A percentile compares a stretch with the other conserved stretches of the same genome.
Conservation (phyloP, 2,329 filamentous ascomycete species). For the Mycocentrospora acerina region DNA sequence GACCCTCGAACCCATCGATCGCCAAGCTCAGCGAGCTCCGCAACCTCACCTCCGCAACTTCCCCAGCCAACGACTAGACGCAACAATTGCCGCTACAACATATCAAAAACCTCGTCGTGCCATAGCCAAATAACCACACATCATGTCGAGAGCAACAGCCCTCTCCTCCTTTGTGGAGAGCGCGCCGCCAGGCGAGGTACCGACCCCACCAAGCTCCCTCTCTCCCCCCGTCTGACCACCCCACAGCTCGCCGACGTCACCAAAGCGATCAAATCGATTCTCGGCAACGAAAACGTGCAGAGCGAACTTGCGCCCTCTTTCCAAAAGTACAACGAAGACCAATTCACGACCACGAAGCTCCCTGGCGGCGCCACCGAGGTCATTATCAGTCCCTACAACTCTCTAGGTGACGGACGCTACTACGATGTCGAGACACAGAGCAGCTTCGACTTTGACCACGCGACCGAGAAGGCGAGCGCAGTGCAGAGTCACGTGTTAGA, state of each 20-base stretch:
- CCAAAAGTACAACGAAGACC: constrained; percentile 93
- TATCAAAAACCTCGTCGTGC: not conserved
- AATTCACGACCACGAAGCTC: constrained; percentile 85
- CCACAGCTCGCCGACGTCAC: constrained; percentile 81
- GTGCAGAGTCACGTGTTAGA: constrained; percentile 80
- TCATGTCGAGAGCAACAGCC: constrained; percentile 42
- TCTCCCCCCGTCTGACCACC: constrained; percentile 14
- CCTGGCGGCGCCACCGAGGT: constrained; percentile 79
- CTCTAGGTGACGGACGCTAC: constrained; percentile 77
- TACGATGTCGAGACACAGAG: constrained; percentile 86
- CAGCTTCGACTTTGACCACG: constrained; percentile 87
- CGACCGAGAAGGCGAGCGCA: constrained; percentile 78
- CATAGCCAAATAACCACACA: constrained; percentile 7
- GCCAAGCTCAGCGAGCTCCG: constrained; percentile 18
- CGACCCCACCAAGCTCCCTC: constrained; percentile 14
- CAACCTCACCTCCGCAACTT: constrained; percentile 22
- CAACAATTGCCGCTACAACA: constrained; percentile 9
- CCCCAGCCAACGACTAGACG: constrained; percentile 6
- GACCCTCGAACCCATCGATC: constrained; percentile 22
- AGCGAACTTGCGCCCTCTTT: constrained; percentile 79
- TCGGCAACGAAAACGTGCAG: constrained; percentile 67
- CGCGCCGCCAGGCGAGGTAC: constrained; percentile 93
- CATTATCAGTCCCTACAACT: constrained; percentile 84
- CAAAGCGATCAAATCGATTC: constrained; percentile 87
- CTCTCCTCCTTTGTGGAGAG: constrained; percentile 83